Evolutionary conservation across 257 asterid genomes (phyloP).

Genomic region (Scutellaria barbata): DNA sequence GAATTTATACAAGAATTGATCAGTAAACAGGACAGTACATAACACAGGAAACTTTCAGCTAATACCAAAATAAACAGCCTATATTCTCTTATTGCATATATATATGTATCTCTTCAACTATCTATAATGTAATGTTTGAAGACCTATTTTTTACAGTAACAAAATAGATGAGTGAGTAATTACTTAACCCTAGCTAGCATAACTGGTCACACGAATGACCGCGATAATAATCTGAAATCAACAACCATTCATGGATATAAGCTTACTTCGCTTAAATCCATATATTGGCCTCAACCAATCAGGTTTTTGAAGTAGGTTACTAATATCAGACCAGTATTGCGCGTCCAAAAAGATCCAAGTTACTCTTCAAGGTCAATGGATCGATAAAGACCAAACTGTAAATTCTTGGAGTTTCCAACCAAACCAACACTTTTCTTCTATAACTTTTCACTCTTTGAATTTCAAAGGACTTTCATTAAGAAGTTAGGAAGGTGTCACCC

Average conservation of each 20-base stretch:
- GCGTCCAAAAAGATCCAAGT: slow-evolving; percentile 2
- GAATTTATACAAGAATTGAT: slow-evolving; percentile 22
- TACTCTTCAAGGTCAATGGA: slow-evolving; percentile 19
- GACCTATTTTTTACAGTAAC: slow-evolving; percentile 48
- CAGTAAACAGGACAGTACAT: no score
- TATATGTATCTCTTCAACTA: slow-evolving; percentile 33
- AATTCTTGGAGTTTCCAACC: slow-evolving; percentile 13
- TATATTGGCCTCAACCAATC: not conserved
- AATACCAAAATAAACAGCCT: slow-evolving; percentile 13
- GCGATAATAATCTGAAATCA: slow-evolving; percentile 2
- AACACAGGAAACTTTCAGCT: not conserved
- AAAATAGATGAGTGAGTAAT: slow-evolving; percentile 31
- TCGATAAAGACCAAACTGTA: slow-evolving; percentile 8
- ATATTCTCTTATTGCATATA: slow-evolving; percentile 31
- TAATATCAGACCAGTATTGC: not conserved
- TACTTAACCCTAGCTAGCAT: slow-evolving; percentile 16
- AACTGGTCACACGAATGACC: slow-evolving; percentile 18
- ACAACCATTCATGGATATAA: not conserved
- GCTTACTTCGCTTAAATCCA: not conserved
- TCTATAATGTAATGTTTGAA: slow-evolving; percentile 33
- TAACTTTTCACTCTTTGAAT: slow-evolving; percentile 16
- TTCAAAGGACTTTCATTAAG: not conserved
- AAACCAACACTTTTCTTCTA: not conserved
- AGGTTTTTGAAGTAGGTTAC: not conserved
- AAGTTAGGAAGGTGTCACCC: no score